Evolutionary conservation across 2,329 filamentous ascomycete genomes (phyloP).

Genomic region (Aspergillus cejpii): DNA sequence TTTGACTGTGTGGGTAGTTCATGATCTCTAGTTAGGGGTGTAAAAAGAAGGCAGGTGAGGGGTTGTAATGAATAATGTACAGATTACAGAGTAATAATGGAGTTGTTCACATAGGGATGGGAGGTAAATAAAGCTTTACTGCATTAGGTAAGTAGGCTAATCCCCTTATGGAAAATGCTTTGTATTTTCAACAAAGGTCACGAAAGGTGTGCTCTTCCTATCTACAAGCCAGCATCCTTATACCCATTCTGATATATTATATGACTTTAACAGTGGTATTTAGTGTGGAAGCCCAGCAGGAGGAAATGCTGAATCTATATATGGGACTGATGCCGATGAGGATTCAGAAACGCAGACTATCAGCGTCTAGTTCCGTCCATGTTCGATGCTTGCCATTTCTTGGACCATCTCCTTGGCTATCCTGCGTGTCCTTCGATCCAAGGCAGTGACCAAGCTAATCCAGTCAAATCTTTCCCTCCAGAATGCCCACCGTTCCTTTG

Average conservation of each 20-base stretch:
- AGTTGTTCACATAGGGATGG: too few relatives aligned
- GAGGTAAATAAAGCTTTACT: too few relatives aligned
- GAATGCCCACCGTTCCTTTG: conserved; percentile 7
- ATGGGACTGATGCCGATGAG: neutral
- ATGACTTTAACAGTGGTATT: neutral
- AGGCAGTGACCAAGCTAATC: neutral
- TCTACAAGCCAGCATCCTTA: neutral
- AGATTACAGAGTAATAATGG: too few relatives aligned
- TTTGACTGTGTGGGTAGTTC: neutral
- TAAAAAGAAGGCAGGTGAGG: too few relatives aligned
- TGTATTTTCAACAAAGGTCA: too few relatives aligned
- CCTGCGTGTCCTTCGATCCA: conserved; percentile 1
- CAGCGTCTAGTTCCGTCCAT: neutral
- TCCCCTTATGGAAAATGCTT: too few relatives aligned
- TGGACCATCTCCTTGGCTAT: neutral
- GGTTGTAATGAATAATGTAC: too few relatives aligned
- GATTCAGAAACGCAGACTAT: neutral
- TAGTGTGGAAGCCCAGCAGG: neutral
- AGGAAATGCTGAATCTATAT: neutral
- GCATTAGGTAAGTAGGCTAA: too few relatives aligned
- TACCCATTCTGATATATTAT: neutral
- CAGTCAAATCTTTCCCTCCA: conserved; percentile 7
- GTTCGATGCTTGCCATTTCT: conserved; percentile 1
- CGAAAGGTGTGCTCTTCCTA: neutral
- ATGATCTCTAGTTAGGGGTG: neutral